Evolutionary conservation across 2,329 filamentous ascomycete species (phyloP), one percentile per base, ranked within the genome.

Genomic region (Aspergillus luchuensis): DNA sequence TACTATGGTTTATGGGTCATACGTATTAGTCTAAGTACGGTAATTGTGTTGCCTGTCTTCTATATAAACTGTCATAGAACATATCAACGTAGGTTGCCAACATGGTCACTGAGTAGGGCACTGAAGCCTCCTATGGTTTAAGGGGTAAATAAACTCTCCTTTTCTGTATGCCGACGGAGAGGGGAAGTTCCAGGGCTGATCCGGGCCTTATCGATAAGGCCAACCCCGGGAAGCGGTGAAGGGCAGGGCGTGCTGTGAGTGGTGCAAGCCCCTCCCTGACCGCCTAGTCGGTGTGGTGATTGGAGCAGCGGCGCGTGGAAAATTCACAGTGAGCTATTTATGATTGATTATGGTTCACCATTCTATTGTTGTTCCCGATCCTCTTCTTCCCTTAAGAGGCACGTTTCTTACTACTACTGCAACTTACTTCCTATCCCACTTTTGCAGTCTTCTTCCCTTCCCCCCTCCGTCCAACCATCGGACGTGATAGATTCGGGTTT

Each of bases 241-340:
- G 39, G 19, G n/a, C 19, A 39, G 23, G 39, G 28, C 17, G 53
- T 17, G 4, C 25, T n/a, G 38, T 33, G 28, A 38, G 28, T 19
- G 30, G 30, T 33, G 41, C 41, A 45, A 23, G n/a, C 41, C 41
- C 41, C 41, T 45, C 41, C 33, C 41, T 19, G 41, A 45, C 61
- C 64, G 61, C 58, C 54, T n/a, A 59, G 56, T 60, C 55, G 60
- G 58, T 64, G 65, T 67, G 66, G 64, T 67, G 64, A 67, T 68
- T 68, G 64, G 62, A 58, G 53, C 62, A 54, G 58, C 48, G 67
- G 66, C 61, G 61, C 67, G 67, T 69, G 67, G 67, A 68, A 68
- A 67, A 66, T 65, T 65, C 61, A 19, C 23, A 25, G n/a, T 48
- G 47, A 48, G 21, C 41, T 41, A 43, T 41, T 48, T 50, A 49